Percentiles rank a stretch among this genome's conserved stretches.
phyloP scores from a whole-genome alignment of 208 protist genomes.

The Acanthamoeba quina region DNA sequence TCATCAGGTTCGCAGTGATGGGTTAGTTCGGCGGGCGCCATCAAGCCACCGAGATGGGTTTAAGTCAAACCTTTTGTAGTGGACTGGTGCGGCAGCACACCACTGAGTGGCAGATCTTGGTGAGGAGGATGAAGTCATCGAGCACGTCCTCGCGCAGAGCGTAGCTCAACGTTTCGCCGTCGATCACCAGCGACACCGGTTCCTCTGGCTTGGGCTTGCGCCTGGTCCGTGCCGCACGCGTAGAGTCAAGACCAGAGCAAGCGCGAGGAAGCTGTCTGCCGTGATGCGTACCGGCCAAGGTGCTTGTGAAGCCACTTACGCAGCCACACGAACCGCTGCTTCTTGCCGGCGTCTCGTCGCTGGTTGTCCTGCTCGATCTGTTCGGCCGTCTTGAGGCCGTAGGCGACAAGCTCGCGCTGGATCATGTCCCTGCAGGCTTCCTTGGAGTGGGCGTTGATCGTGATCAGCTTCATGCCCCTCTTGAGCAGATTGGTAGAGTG shows the following conservation, averaged over 20 bases:
- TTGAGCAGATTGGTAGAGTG: conserved; percentile 80
- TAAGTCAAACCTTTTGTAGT: conserved; percentile 45
- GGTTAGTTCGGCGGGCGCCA: no score
- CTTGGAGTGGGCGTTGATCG: conserved; percentile 13
- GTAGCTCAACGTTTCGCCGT: not conserved
- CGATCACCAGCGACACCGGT: conserved; percentile 34
- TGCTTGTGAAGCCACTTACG: not conserved
- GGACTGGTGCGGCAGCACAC: conserved; percentile 75
- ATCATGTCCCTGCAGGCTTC: not conserved
- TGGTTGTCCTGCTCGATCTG: conserved; percentile 18
- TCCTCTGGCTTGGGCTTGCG: not conserved
- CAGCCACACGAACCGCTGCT: not conserved
- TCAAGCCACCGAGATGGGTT: no score
- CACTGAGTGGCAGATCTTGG: conserved; percentile 65
- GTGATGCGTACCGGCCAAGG: not conserved
- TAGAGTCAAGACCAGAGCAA: not conserved
- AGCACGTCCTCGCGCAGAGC: not conserved
- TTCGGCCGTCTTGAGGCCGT: not conserved
- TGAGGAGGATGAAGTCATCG: conserved; percentile 48
- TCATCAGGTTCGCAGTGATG: no score
- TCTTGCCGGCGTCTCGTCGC: not conserved
- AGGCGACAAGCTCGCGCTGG: not conserved
- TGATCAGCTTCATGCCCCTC: conserved; percentile 57
- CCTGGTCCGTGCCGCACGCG: not conserved
- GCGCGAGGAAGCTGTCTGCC: not conserved